Evolutionary conservation across 2,329 filamentous ascomycete species (phyloP).

Genomic region (Septoria linicola): DNA sequence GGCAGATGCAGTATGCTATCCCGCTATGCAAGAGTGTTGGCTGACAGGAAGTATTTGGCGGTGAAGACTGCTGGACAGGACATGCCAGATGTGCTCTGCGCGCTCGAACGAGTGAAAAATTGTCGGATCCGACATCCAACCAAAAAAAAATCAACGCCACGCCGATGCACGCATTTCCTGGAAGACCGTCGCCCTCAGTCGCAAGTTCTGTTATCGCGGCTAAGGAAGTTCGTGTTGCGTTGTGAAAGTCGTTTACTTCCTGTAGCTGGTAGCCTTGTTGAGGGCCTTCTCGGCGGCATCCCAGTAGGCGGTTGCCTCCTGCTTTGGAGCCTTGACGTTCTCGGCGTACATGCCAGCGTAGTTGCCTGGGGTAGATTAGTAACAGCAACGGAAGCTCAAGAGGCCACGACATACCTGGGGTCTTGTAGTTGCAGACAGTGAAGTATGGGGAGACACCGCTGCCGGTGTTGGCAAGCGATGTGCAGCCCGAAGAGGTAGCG

Average conservation of each 20-base stretch:
- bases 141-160: slow-evolving; percentile 18
- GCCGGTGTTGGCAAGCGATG: slow-evolving; percentile 50
- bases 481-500: slow-evolving; percentile 56
- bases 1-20: slow-evolving; percentile 17
- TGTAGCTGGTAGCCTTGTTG: not conserved
- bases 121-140: slow-evolving; percentile 20
- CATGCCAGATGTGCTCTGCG: slow-evolving; percentile 19
- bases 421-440: slow-evolving; percentile 86
- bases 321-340: slow-evolving; percentile 51
- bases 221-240: slow-evolving; percentile 2
- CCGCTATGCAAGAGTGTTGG: slow-evolving; percentile 15
- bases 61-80: slow-evolving; percentile 14
- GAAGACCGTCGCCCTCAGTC: slow-evolving; percentile 22
- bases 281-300: slow-evolving; percentile 18
- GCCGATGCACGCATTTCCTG: slow-evolving; percentile 26
- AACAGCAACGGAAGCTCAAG: not conserved
- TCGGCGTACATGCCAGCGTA: slow-evolving; percentile 52
- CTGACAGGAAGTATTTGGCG: slow-evolving; percentile 3
- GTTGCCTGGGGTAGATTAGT: slow-evolving; percentile 49
- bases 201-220: slow-evolving; percentile 24
- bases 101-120: slow-evolving; percentile 16
- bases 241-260: not conserved
- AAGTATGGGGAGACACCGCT: slow-evolving; percentile 56
- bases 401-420: slow-evolving; percentile 59
- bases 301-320: slow-evolving; percentile 40